These are phyloP conservation scores for Pulicaria dysenterica DNA, from an alignment of 129 eudicot genomes.

Conservation along the genomic window DNA sequence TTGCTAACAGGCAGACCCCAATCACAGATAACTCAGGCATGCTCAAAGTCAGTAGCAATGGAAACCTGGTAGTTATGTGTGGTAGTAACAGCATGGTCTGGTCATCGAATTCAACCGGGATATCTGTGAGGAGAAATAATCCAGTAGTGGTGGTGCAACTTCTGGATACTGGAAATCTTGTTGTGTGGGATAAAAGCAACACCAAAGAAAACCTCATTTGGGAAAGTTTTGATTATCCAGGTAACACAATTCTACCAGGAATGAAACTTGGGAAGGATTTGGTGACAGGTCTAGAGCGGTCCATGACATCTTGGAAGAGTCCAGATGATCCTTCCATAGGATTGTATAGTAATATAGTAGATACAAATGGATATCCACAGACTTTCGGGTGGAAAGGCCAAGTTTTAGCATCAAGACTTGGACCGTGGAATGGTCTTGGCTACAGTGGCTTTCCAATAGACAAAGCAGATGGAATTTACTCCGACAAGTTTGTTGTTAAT, in stretches of 20 bases:
- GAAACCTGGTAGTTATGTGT: too few species aligned
- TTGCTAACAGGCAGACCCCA: too few species aligned
- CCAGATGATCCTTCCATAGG: constrained; percentile 37
- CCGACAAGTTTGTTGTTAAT: constrained; percentile 3
- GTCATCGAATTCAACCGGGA: too few species aligned
- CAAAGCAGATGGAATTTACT: neutral
- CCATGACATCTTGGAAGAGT: constrained; percentile 31
- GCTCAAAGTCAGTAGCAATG: too few species aligned
- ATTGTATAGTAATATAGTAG: constrained; percentile 1
- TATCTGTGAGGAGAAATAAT: neutral
- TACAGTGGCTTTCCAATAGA: neutral
- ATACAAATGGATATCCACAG: constrained; percentile 38
- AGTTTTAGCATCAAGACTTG: neutral
- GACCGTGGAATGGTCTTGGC: constrained; percentile 36
- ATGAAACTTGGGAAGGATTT: constrained; percentile 41
- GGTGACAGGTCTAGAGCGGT: constrained; percentile 20
- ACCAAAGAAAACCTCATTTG: neutral
- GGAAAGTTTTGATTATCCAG: constrained; percentile 36
- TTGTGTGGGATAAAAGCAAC: neutral
- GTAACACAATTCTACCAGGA: constrained; percentile 26
- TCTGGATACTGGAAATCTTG: constrained; percentile 27
- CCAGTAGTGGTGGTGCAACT: neutral
- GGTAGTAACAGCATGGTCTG: too few species aligned
- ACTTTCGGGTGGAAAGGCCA: constrained; percentile 8
- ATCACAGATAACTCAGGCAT: too few species aligned